Evolutionary conservation across 257 asterid genomes (phyloP).

Genomic region (Gardenia jasminoides): DNA sequence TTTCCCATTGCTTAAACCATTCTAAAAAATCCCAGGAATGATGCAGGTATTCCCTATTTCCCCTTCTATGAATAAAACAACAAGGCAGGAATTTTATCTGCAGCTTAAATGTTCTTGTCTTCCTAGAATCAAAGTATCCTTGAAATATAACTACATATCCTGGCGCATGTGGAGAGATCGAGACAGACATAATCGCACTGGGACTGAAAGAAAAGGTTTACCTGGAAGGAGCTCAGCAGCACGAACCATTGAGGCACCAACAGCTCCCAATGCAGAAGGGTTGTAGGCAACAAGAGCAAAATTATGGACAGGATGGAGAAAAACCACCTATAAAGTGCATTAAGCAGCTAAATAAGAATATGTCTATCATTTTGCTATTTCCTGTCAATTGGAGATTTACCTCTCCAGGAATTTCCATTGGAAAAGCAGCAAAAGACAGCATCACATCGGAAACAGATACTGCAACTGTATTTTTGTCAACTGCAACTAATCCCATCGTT

Average conservation of each 20-base stretch:
- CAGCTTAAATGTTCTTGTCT: neutral
- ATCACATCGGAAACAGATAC: conserved; percentile 93
- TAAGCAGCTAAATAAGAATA: conserved; percentile 16
- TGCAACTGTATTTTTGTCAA: conserved; percentile 97
- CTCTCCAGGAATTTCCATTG: conserved; percentile 98
- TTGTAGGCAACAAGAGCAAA: conserved; percentile 94
- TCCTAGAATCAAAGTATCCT: neutral
- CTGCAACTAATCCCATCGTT: conserved; percentile 89
- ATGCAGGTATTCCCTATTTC: neutral
- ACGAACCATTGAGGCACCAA: conserved; percentile 79
- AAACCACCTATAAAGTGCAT: conserved; percentile 72
- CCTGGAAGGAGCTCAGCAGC: conserved; percentile 99
- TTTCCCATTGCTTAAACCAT: too few relatives aligned
- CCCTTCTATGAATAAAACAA: neutral
- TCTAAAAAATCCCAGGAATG: neutral
- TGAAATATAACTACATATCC: neutral
- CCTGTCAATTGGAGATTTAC: conserved; percentile 39
- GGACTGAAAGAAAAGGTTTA: conserved; percentile 27
- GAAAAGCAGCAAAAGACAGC: conserved; percentile 99
- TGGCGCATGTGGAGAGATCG: neutral
- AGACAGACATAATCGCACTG: neutral
- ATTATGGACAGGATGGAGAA: conserved; percentile 98
- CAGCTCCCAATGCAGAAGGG: conserved; percentile 78
- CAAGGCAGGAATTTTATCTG: neutral
- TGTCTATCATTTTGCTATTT: neutral